Evolutionary conservation across 805 yeast species (phyloP), one percentile per base, ranked within the genome.

Genomic region (Metschnikowia matae): DNA sequence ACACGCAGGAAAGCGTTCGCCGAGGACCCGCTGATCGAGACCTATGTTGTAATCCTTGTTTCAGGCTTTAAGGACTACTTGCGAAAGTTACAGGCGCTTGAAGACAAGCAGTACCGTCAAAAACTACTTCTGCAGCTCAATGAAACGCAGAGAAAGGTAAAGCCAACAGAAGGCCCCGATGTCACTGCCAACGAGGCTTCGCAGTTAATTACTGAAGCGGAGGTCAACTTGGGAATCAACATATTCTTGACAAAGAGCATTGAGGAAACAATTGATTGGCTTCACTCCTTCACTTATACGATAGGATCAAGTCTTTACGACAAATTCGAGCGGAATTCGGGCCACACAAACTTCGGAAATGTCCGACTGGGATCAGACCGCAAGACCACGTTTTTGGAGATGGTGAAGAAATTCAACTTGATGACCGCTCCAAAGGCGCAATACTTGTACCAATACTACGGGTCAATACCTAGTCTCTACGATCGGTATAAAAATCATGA

Each of bases 201-300:
- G 47, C 61, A 65, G 13, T 59, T 74, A 4, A 52, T 82, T 0
- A 63, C 75, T 13, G 70, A 71, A 35, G 63, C 78, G 7, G 83
- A 83, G 61, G 64, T 83, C 6, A 57, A 69, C 32, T 56, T 71
- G 55, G 75, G 77, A 3, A 63, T 80, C 18, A 81, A 81, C 54
- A 61, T 83, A 1, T 81, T 82, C 56, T 78, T 75, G 14, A 72
- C 78, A 1, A 73, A 70, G 65, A 79, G 71, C 42, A 59, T 61
- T 6, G 71, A 63, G 43, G 87, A 83, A 45, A 65, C 78, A 1
- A 49, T 72, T 1, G 72, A 67, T 3, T 82, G 88, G 82, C 59
- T 84, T 14, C 76, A 71, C 42, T 77, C 84, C 14, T 74, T 84
- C 54, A 69, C 87, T 0, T 78, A 82, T 55, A 73, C 89, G 0